Base-by-base conservation (phyloP, 805 yeast species). In the Metschnikowia henanensis region DNA sequence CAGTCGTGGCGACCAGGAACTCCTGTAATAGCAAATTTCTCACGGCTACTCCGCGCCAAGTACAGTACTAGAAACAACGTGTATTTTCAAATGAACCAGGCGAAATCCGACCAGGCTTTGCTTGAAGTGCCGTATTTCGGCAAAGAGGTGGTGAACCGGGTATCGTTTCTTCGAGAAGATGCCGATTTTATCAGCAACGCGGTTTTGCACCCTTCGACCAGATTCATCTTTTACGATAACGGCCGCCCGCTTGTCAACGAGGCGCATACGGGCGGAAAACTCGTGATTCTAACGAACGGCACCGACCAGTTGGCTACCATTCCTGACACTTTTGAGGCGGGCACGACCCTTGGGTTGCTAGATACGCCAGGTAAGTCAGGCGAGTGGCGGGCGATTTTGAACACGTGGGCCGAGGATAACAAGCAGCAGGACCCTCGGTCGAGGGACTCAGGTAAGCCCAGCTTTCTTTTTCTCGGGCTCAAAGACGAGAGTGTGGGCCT, bases 111-210 rank as follows among this genome's bases (percentile, higher is more conserved):
- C 17, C 31, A 20, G 33, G 30, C 39, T 16, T 34, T 41, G 18
- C 18, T 32, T 12, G 43, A 51, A 28, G 57, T 53, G 23, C 55
- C 60, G 19, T 68, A 68, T 48, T 79, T 70, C 52, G 75, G 80
- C 17, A 74, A 74, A 13, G 79, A 72, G 46, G 79, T 77, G 5
- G 65, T 85, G 44, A 82, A 84, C 59, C 64, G 92, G 45, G 78
- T 84, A 5, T 76, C 84, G 15, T 85, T 83, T 52, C 63, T 84
- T 38, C 65, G 92, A 29, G 77, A 77, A 19, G 79, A 84, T 57
- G 35, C 62, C 15, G 74, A 68, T 22, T 82, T 81, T 52, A 72
- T 84, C 26, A 50, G 64, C 37, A 56, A 59, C 31, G 77, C 81
- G 5, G 60, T 77, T 16, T 50, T 49, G 18, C 78, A 76, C 47